Percentiles rank a stretch among this genome's conserved stretches.
phyloP scores from a whole-genome alignment of 2,329 filamentous ascomycete species.

The Coniochaeta sp. region DNA sequence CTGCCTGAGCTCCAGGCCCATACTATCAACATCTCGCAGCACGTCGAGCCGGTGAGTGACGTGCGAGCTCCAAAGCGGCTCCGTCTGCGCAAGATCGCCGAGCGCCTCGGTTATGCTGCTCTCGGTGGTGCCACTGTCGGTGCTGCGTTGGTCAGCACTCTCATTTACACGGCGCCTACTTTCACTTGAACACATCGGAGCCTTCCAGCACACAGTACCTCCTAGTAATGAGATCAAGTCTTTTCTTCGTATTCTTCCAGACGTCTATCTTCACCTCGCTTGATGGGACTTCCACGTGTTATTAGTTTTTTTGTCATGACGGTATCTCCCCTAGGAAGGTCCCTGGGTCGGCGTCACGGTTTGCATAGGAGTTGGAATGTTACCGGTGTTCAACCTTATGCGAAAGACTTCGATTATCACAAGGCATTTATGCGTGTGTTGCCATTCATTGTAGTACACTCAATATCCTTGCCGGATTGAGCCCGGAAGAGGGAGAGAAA shows the following conservation, averaged over 20 bases:
- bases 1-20: not conserved
- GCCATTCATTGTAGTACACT: not conserved
- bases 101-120: conserved; percentile 26
- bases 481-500: not conserved
- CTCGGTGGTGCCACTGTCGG: conserved; percentile 26
- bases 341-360: not conserved
- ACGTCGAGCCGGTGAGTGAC: not conserved
- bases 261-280: not conserved
- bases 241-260: not conserved
- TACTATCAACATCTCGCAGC: not conserved
- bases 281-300: not conserved
- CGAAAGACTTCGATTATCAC: not conserved
- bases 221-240: not conserved
- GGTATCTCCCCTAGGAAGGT: not conserved
- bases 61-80: conserved; percentile 15
- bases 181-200: conserved; percentile 13
- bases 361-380: not conserved
- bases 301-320: not conserved
- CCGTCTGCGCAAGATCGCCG: conserved; percentile 18
- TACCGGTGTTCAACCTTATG: not conserved
- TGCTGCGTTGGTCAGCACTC: conserved; percentile 24
- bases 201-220: not conserved
- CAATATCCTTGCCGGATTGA: not conserved
- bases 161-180: conserved; percentile 29
- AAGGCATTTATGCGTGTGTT: not conserved